Evolutionary conservation across 139 green algal species (phyloP).

Genomic region (Chlorella sp.): DNA sequence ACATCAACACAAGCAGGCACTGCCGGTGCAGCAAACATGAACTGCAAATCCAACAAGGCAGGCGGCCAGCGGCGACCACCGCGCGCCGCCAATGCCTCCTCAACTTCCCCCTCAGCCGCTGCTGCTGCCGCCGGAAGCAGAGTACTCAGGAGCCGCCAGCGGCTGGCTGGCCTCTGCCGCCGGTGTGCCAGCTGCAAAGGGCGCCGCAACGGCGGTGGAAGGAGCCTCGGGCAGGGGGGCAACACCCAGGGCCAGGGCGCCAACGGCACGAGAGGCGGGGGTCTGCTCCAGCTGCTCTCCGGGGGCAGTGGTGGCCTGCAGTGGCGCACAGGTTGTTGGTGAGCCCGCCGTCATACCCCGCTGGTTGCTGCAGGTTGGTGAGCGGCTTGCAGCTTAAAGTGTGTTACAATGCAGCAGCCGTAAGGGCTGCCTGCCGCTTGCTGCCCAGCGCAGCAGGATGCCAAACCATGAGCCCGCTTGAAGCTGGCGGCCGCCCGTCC

Average conservation of each 20-base stretch:
- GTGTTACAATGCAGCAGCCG: too few species aligned
- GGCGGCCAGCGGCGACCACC: background rate
- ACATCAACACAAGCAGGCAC: too few species aligned
- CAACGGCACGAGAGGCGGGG: background rate
- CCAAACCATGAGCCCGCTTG: too few species aligned
- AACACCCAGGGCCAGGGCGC: background rate
- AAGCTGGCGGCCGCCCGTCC: too few species aligned
- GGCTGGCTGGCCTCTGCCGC: background rate
- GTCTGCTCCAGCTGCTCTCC: background rate
- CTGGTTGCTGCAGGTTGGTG: too few species aligned
- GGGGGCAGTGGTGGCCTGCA: background rate
- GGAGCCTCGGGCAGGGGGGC: background rate
- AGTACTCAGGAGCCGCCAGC: background rate
- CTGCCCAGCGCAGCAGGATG: too few species aligned
- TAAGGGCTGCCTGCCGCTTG: too few species aligned
- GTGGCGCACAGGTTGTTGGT: background rate
- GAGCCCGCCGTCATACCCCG: too few species aligned
- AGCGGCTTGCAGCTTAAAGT: too few species aligned
- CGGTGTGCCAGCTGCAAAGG: background rate
- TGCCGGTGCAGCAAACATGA: too few species aligned
- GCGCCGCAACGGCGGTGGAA: background rate
- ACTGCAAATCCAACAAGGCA: background rate
- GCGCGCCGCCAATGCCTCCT: background rate
- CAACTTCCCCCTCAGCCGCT: background rate
- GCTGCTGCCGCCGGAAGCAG: background rate